A percentile compares a stretch with the other conserved stretches of the same genome.
phyloP scores from a whole-genome alignment of 2,329 filamentous ascomycete species.

The Sclerotinia subarctica region DNA sequence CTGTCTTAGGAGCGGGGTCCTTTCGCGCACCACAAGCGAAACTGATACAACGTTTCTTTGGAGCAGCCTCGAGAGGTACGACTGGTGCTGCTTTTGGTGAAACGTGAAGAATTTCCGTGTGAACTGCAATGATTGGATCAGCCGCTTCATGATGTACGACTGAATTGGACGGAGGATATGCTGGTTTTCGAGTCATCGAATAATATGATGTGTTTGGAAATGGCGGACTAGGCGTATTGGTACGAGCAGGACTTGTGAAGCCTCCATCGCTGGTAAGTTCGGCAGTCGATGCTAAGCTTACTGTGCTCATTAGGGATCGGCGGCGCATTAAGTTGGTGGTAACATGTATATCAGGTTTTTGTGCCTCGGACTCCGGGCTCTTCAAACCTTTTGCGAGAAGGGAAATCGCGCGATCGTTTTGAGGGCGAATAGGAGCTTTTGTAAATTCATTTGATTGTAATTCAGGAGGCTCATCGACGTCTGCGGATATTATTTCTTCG shows the following conservation, averaged over 20 bases:
- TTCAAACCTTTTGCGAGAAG: constrained; percentile 83
- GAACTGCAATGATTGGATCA: constrained; percentile 20
- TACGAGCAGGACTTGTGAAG: constrained; percentile 82
- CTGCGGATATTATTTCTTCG: constrained; percentile 63
- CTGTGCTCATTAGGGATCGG: constrained; percentile 69
- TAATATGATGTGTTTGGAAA: constrained; percentile 51
- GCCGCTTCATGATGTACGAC: constrained; percentile 20
- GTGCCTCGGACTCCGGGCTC: constrained; percentile 56
- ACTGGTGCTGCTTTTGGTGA: constrained; percentile 47
- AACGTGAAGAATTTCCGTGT: constrained; percentile 26
- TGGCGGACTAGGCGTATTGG: constrained; percentile 87
- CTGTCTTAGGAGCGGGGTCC: constrained; percentile 42
- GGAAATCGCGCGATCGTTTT: constrained; percentile 65
- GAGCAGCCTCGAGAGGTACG: constrained; percentile 56
- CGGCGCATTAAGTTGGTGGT: constrained; percentile 41
- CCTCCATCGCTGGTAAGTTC: constrained; percentile 95
- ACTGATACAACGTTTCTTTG: constrained; percentile 84
- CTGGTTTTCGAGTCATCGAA: constrained; percentile 30
- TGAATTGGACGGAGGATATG: constrained; percentile 21
- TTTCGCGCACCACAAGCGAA: constrained; percentile 76
- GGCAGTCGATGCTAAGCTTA: constrained; percentile 74
- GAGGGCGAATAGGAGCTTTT: constrained; percentile 43
- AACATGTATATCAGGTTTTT: constrained; percentile 40
- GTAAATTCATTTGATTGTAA: constrained; percentile 32
- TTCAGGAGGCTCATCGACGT: constrained; percentile 89